Base-by-base conservation (phyloP, 257 asterid genomes). In the Salvia miltiorrhiza region DNA sequence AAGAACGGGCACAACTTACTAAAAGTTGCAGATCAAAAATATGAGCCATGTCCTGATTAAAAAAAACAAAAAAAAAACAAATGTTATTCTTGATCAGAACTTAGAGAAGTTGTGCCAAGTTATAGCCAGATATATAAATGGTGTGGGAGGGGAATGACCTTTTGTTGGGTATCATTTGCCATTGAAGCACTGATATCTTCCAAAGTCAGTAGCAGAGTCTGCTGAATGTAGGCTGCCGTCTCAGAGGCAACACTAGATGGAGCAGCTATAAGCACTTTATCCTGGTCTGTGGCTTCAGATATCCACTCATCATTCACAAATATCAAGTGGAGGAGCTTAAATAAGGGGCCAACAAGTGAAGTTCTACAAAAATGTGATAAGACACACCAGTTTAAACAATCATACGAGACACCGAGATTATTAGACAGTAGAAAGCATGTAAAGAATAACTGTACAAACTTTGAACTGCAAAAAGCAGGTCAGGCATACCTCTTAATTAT, bases 161-260 rank as follows among this genome's bases (percentile, higher is more conserved):
- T 80, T 39, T 52, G 67, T 9, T 76, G 63, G 65, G 41, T 41
- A 74, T 84, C 79, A 77, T 44, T 77, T 47, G 70, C 60, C 41
- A 77, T 56, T 59, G 90, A 84, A 65, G 84, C 82, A 78, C 78
- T 13, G 65, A 94, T 91, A 81, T 91, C 92, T 73, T 94, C 97
- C 86, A 94, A 76, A 28, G 87, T 77, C 49, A 80, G 67, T 32
- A 94, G 88, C 76, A 83, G 67, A 33, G 90, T 81, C 78, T 94
- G 97, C 78, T 83, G 96, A 79, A 87, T 73, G 74, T 83, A 84
- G 79, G 80, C 66, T 44, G 67, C 67, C 60, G 83, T 19, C 61
- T 75, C 82, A 56, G 93, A 77, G 69, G 70, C 59, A 43, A 45
- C 54, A 72, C 67, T 83, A 73, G 85, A 69, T 47, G 83, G 74